Conservation (phyloP, 345 rosid species). For the Sapria himalayana region DNA sequence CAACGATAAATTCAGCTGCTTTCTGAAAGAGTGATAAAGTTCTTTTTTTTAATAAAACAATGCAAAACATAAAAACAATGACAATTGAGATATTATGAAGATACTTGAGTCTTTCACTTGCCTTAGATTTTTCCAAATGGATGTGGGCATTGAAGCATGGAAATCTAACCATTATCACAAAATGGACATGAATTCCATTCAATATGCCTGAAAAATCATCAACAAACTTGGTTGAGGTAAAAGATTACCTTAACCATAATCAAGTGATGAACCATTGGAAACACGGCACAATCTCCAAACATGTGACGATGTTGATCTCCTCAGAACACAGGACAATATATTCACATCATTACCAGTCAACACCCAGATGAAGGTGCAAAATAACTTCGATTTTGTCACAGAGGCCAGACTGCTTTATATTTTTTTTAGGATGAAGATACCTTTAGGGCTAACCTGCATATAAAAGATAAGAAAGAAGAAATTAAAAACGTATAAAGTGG, state of each 20-base stretch:
- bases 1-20: conserved; percentile 15
- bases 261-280: conserved; percentile 68
- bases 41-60: too few relatives aligned
- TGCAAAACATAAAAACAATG: conserved; percentile 7
- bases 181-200: conserved; percentile 18
- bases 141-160: conserved; percentile 57
- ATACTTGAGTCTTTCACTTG: conserved; percentile 10
- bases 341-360: conserved; percentile 45
- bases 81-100: neutral
- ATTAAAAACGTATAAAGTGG: neutral
- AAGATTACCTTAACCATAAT: conserved; percentile 64
- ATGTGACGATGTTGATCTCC: conserved; percentile 63
- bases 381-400: conserved; percentile 31
- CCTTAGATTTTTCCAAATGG: conserved; percentile 41
- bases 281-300: conserved; percentile 85
- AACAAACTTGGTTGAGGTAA: conserved; percentile 14
- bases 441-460: conserved; percentile 16
- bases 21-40: conserved; percentile 22
- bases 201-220: conserved; percentile 13
- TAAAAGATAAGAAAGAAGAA: conserved; percentile 9
- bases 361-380: conserved; percentile 96
- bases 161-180: conserved; percentile 57
- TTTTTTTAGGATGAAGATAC: conserved; percentile 26
- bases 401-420: conserved; percentile 95
- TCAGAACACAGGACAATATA: conserved; percentile 31